These are phyloP conservation scores for Hypoxylon cercidicola DNA, from an alignment of 495 filamentous ascomycete species.

Conservation along the genomic window DNA sequence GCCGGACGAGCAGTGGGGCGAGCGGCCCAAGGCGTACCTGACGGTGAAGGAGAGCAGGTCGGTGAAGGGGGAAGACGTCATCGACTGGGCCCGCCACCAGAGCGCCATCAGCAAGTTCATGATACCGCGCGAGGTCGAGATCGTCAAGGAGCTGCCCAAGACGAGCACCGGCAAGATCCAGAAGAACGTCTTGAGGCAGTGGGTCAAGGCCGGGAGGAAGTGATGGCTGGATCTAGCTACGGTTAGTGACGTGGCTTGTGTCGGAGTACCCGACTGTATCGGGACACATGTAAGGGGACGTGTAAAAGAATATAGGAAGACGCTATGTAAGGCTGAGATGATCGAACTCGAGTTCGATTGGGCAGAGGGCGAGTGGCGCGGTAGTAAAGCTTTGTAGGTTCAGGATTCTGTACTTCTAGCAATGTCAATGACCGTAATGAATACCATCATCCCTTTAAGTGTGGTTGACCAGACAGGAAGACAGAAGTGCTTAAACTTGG, in stretches of 20 bases:
- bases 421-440: too few relatives aligned
- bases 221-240: neutral
- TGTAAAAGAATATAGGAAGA: too few relatives aligned
- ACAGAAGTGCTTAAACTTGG: too few relatives aligned
- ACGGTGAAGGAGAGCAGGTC: slow-evolving; percentile 74
- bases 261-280: too few relatives aligned
- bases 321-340: too few relatives aligned
- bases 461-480: too few relatives aligned
- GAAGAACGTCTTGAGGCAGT: slow-evolving; percentile 92
- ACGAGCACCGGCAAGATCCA: slow-evolving; percentile 95
- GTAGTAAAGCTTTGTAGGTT: too few relatives aligned
- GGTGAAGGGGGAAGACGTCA: slow-evolving; percentile 75
- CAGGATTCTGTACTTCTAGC: too few relatives aligned
- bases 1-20: slow-evolving; percentile 91
- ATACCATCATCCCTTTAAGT: too few relatives aligned
- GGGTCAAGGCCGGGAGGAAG: slow-evolving; percentile 70
- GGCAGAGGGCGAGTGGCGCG: too few relatives aligned
- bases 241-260: neutral
- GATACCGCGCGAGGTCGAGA: slow-evolving; percentile 92
- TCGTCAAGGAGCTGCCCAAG: slow-evolving; percentile 90
- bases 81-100: slow-evolving; percentile 83
- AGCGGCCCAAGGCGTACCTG: slow-evolving; percentile 91
- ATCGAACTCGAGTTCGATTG: too few relatives aligned
- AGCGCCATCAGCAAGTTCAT: slow-evolving; percentile 91
- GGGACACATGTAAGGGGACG: too few relatives aligned